These are phyloP conservation scores for Solanum hybrid DNA, from an alignment of 305 asterid species.

Conservation along the genomic window DNA sequence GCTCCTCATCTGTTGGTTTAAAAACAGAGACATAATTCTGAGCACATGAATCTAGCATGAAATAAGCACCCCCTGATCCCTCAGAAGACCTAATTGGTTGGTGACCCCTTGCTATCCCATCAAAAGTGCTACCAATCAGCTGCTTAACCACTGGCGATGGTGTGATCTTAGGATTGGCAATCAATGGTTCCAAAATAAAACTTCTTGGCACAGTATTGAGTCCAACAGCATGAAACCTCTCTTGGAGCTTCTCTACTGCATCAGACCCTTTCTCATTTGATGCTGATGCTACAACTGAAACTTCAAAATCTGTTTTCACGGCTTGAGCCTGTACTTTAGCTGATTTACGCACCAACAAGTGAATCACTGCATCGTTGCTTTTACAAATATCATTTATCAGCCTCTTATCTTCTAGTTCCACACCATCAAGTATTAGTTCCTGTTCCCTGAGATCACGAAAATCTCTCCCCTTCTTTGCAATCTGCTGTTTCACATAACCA, in stretches of 20 bases:
- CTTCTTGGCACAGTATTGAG: slow-evolving; percentile 17
- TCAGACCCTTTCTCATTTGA: slow-evolving; percentile 20
- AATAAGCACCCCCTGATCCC: slow-evolving; percentile 75
- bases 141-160: slow-evolving; percentile 33
- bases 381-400: slow-evolving; percentile 52
- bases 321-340: slow-evolving; percentile 48
- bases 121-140: slow-evolving; percentile 39
- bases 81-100: slow-evolving; percentile 56
- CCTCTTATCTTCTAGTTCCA: slow-evolving; percentile 71
- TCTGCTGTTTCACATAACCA: slow-evolving; percentile 57
- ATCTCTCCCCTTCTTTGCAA: slow-evolving; percentile 40
- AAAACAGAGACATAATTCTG: slow-evolving; percentile 45
- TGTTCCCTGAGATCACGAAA: slow-evolving; percentile 38
- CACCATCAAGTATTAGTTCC: slow-evolving; percentile 50
- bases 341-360: slow-evolving; percentile 58
- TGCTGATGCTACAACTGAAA: slow-evolving; percentile 41
- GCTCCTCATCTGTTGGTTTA: slow-evolving; percentile 80
- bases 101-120: slow-evolving; percentile 47
- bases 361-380: slow-evolving; percentile 48
- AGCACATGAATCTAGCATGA: slow-evolving; percentile 60
- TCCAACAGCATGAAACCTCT: slow-evolving; percentile 19
- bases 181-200: slow-evolving; percentile 37
- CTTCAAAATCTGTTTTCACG: slow-evolving; percentile 45
- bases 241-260: slow-evolving; percentile 10
- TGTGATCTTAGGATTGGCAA: slow-evolving; percentile 27